These are phyloP conservation scores for Picea abies DNA, from an alignment of 83 land plant genomes.

Conservation along the genomic window DNA sequence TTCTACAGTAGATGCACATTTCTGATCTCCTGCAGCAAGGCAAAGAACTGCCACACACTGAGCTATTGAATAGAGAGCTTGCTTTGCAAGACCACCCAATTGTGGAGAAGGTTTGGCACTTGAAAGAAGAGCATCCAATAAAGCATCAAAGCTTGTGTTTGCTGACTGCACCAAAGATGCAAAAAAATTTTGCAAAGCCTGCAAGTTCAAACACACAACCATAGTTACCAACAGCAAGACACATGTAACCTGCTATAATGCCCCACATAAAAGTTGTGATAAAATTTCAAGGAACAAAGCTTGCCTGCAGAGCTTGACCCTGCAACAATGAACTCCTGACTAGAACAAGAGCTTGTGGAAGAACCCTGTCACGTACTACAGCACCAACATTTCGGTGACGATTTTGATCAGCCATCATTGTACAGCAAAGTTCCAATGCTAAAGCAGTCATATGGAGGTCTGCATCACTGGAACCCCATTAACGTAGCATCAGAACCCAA, in stretches of 20 bases:
- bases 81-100: constrained; percentile 91
- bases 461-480: constrained; percentile 67
- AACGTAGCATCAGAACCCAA: neutral
- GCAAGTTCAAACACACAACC: constrained; percentile 26
- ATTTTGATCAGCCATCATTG: constrained; percentile 84
- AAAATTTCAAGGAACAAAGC: neutral
- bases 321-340: constrained; percentile 89
- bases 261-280: neutral
- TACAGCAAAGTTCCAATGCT: constrained; percentile 93
- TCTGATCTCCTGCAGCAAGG: constrained; percentile 92
- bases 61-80: constrained; percentile 87
- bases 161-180: constrained; percentile 82
- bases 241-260: neutral
- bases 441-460: constrained; percentile 94
- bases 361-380: constrained; percentile 75
- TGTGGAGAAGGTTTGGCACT: constrained; percentile 84
- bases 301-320: constrained; percentile 93
- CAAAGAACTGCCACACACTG: constrained; percentile 97
- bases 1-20: constrained; percentile 84
- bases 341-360: constrained; percentile 87
- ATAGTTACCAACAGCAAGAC: constrained; percentile 5
- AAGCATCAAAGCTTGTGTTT: constrained; percentile 84
- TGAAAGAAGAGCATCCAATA: constrained; percentile 90
- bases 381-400: constrained; percentile 65
- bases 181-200: constrained; percentile 91